Percentiles rank a stretch among this genome's conserved stretches.
These are phyloP conservation scores for Phascolomyces articulosus DNA, from an alignment of 371 early-diverging fungal species.

Conservation along the genomic window DNA sequence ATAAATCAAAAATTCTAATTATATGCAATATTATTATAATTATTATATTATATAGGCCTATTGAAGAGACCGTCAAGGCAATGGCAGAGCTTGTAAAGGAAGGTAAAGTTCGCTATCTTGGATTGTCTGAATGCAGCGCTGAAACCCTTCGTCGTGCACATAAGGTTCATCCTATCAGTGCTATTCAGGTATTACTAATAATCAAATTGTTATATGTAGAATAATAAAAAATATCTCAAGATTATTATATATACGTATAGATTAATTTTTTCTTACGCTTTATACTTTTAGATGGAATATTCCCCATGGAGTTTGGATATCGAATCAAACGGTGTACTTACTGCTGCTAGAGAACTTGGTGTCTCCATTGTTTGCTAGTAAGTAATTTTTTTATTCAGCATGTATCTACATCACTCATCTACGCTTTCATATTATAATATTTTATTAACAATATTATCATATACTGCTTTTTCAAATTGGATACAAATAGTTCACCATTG, in stretches of 20 bases:
- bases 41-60: constrained; percentile 25
- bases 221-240: too few species aligned
- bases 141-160: constrained; percentile 60
- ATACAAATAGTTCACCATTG: constrained; percentile 36
- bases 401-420: neutral
- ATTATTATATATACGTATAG: too few species aligned
- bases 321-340: constrained; percentile 53
- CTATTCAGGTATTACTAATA: constrained; percentile 38
- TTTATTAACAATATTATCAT: neutral
- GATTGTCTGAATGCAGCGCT: constrained; percentile 63
- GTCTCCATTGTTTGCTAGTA: constrained; percentile 59
- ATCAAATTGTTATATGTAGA: too few species aligned
- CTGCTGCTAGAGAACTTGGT: constrained; percentile 60
- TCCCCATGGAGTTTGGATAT: constrained; percentile 57
- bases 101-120: constrained; percentile 65
- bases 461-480: neutral
- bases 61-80: constrained; percentile 61
- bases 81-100: constrained; percentile 66
- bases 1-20: too few species aligned
- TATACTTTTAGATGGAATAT: constrained; percentile 46
- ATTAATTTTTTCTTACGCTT: too few species aligned
- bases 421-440: too few species aligned
- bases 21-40: neutral
- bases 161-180: constrained; percentile 68
- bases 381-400: constrained; percentile 19